Evolutionary conservation across 2,329 filamentous ascomycete genomes (phyloP).

Genomic region (Colletotrichum zoysiae): DNA sequence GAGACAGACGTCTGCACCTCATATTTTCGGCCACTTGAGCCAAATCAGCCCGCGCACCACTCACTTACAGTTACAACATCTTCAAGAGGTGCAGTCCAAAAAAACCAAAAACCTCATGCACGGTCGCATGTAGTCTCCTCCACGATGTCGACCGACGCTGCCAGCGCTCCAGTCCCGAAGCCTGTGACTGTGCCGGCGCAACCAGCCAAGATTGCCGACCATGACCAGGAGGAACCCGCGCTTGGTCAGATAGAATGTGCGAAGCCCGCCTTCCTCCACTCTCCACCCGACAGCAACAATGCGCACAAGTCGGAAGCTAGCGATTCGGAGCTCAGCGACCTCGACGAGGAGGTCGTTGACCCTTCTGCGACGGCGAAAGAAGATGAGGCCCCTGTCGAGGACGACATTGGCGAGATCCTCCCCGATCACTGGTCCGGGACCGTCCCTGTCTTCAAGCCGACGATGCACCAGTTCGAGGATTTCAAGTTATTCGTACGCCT

Average conservation of each 20-base stretch:
- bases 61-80: slow-evolving; percentile 1
- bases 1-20: slow-evolving; percentile 39
- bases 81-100: slow-evolving; percentile 16
- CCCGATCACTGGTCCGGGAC: slow-evolving; percentile 93
- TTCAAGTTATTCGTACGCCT: slow-evolving; percentile 87
- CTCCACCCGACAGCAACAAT: slow-evolving; percentile 74
- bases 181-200: slow-evolving; percentile 46
- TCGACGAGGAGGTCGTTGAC: slow-evolving; percentile 66
- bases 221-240: slow-evolving; percentile 43
- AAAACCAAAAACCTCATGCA: slow-evolving; percentile 37
- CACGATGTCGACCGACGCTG: slow-evolving; percentile 69
- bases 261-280: slow-evolving; percentile 67
- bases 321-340: slow-evolving; percentile 76
- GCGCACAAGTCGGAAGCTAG: slow-evolving; percentile 69
- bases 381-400: slow-evolving; percentile 44
- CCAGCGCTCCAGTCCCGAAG: slow-evolving; percentile 61
- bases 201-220: slow-evolving; percentile 43
- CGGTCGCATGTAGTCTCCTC: slow-evolving; percentile 60
- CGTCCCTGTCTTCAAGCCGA: slow-evolving; percentile 94
- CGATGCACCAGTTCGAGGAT: slow-evolving; percentile 93
- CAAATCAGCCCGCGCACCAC: slow-evolving; percentile 25
- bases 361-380: slow-evolving; percentile 42
- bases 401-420: slow-evolving; percentile 80
- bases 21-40: slow-evolving; percentile 38
- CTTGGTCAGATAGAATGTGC: slow-evolving; percentile 51